phyloP scores from a whole-genome alignment of 345 rosid genomes.

The Rhodamnia rubescens region DNA sequence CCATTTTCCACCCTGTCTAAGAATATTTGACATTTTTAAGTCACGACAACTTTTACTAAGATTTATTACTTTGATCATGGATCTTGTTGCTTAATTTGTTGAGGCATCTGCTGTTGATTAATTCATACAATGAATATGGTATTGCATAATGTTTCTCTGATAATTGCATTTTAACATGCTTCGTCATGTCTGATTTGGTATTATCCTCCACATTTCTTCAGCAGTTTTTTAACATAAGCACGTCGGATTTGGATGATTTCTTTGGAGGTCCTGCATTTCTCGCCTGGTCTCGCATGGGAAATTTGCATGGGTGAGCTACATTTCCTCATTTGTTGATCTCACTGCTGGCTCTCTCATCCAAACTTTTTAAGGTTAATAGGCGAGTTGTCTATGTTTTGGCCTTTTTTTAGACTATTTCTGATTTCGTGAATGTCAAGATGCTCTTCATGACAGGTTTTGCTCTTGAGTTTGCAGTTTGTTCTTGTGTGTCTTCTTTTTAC shows the following conservation, averaged over 20 bases:
- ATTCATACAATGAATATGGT: not conserved
- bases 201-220: not conserved
- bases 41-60: not conserved
- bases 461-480: not conserved
- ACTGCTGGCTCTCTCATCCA: not conserved
- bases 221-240: conserved; percentile 50
- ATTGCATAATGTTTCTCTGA: not conserved
- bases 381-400: not conserved
- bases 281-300: conserved; percentile 74
- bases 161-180: not conserved
- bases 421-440: not conserved
- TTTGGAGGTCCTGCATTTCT: conserved; percentile 81
- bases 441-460: not conserved
- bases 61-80: not conserved
- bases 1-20: not conserved
- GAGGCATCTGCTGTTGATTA: not conserved
- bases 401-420: not conserved
- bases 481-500: not conserved
- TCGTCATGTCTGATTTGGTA: not conserved
- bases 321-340: not conserved
- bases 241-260: conserved; percentile 44
- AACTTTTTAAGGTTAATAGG: not conserved
- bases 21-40: not conserved
- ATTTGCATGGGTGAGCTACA: conserved; percentile 49
- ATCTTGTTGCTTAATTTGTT: not conserved